Evolutionary conservation across 1,284 basidiomycete genomes (phyloP).

Genomic region (Trametes pubescens): DNA sequence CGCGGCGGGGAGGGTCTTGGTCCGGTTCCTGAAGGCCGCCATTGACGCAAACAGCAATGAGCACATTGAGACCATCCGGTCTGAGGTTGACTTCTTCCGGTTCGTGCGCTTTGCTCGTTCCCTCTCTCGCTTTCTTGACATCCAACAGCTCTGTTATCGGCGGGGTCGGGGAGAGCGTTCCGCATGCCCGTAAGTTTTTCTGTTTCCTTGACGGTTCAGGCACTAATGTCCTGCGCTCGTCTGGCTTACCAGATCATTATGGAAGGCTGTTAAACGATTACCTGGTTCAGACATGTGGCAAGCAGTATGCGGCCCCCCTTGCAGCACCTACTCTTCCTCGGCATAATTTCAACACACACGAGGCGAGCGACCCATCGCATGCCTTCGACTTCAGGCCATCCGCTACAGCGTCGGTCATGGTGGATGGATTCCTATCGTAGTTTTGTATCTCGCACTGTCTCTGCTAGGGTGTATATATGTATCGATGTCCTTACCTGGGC

Average conservation of each 20-base stretch:
- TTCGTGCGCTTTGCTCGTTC: slow-evolving; percentile 43
- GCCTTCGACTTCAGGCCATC: neutral
- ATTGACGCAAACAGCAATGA: slow-evolving; percentile 59
- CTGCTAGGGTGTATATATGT: too few species aligned
- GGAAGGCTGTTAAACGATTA: slow-evolving; percentile 65
- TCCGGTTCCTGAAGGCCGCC: slow-evolving; percentile 68
- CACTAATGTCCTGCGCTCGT: neutral
- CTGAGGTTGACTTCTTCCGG: slow-evolving; percentile 73
- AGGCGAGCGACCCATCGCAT: neutral
- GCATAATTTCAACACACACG: neutral
- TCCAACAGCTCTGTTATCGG: slow-evolving; percentile 59
- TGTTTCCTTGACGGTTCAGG: neutral
- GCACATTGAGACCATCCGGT: slow-evolving; percentile 60
- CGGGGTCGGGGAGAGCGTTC: slow-evolving; percentile 70
- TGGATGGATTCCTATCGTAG: too few species aligned
- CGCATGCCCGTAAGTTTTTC: slow-evolving; percentile 57
- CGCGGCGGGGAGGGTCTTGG: slow-evolving; percentile 67
- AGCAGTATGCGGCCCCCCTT: slow-evolving; percentile 32
- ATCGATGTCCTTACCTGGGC: neutral
- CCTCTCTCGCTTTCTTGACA: neutral
- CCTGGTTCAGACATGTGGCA: slow-evolving; percentile 44
- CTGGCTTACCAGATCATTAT: slow-evolving; percentile 55
- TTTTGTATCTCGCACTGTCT: too few species aligned
- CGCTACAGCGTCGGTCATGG: too few species aligned
- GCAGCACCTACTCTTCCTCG: neutral